phyloP scores from a whole-genome alignment of 2,329 filamentous ascomycete species.

The Hymenoscyphus scutula region DNA sequence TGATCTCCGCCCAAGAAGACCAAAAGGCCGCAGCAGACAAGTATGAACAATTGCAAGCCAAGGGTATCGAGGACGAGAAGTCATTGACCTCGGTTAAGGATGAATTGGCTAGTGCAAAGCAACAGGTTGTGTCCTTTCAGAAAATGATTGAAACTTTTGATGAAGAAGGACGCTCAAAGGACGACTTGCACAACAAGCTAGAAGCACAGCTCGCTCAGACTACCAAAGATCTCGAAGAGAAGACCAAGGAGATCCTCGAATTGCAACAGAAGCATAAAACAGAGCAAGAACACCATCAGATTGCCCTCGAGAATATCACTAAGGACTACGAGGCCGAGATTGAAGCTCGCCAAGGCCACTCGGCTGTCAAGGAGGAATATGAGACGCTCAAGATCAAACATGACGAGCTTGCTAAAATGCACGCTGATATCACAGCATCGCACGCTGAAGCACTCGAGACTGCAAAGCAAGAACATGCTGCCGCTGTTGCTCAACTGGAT shows the following conservation, averaged over 20 bases:
- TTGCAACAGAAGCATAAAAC: conserved; percentile 55
- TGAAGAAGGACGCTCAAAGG: conserved; percentile 39
- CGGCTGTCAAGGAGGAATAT: conserved; percentile 63
- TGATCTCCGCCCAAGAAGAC: conserved; percentile 41
- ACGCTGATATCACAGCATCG: conserved; percentile 12
- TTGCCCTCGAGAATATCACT: conserved; percentile 57
- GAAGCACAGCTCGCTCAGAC: conserved; percentile 32
- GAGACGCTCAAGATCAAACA: conserved; percentile 59
- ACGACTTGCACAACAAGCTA: conserved; percentile 32
- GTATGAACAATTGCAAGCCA: conserved; percentile 43
- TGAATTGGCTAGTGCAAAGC: conserved; percentile 38
- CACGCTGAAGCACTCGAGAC: conserved; percentile 20
- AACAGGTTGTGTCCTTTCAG: conserved; percentile 48
- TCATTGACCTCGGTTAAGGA: conserved; percentile 43
- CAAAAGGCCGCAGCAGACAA: conserved; percentile 25
- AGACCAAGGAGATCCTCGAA: conserved; percentile 40
- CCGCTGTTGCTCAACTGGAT: conserved; percentile 36
- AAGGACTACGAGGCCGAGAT: conserved; percentile 65
- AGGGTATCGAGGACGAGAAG: conserved; percentile 41
- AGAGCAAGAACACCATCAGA: conserved; percentile 52
- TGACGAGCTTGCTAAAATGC: conserved; percentile 36
- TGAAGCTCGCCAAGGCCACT: conserved; percentile 60
- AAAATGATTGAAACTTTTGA: conserved; percentile 48
- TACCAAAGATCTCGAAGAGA: conserved; percentile 33
- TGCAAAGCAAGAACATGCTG: conserved; percentile 30